A percentile compares a stretch with the other conserved stretches of the same genome.
Conservation (phyloP, 2,329 filamentous ascomycete genomes). For the Curvularia sp. region DNA sequence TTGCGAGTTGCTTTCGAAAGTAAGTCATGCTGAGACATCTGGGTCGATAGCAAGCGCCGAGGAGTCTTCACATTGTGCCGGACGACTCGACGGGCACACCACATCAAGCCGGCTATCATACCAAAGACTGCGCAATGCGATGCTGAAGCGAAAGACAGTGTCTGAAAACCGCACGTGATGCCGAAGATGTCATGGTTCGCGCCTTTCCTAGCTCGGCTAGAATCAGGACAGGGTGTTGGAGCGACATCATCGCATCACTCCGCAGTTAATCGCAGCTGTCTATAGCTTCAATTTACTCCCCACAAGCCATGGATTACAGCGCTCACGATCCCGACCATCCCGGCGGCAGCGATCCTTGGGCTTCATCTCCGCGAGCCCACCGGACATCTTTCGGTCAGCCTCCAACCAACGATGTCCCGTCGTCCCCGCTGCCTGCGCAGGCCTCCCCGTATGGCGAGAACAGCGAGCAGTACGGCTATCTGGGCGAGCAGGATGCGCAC, state of each 20-base stretch:
- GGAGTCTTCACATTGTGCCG: conserved; percentile 42
- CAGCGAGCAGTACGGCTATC: conserved; percentile 46
- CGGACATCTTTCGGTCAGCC: conserved; percentile 57
- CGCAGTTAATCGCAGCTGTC: conserved; percentile 29
- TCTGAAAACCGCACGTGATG: conserved; percentile 37
- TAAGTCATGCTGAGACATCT: conserved; percentile 29
- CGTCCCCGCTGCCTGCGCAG: conserved; percentile 52
- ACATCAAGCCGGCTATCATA: conserved; percentile 47
- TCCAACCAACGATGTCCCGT: conserved; percentile 52
- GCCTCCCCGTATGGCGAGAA: conserved; percentile 50
- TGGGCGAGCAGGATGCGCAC: conserved; percentile 42
- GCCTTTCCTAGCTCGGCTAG: conserved; percentile 40
- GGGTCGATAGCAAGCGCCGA: conserved; percentile 42
- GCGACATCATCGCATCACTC: conserved; percentile 30
- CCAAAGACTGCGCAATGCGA: conserved; percentile 30
- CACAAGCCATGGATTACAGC: conserved; percentile 70
- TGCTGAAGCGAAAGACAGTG: conserved; percentile 15
- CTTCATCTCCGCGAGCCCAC: conserved; percentile 63
- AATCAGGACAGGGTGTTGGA: conserved; percentile 19
- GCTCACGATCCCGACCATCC: conserved; percentile 65
- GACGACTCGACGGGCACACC: conserved; percentile 45
- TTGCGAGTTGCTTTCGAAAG: conserved; percentile 81
- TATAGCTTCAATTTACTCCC: conserved; percentile 33
- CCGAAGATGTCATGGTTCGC: conserved; percentile 27
- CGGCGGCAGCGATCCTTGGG: conserved; percentile 69